These are phyloP conservation scores for Thraustochytrium sp. DNA, from an alignment of 352 stramenopile species.

Conservation along the genomic window DNA sequence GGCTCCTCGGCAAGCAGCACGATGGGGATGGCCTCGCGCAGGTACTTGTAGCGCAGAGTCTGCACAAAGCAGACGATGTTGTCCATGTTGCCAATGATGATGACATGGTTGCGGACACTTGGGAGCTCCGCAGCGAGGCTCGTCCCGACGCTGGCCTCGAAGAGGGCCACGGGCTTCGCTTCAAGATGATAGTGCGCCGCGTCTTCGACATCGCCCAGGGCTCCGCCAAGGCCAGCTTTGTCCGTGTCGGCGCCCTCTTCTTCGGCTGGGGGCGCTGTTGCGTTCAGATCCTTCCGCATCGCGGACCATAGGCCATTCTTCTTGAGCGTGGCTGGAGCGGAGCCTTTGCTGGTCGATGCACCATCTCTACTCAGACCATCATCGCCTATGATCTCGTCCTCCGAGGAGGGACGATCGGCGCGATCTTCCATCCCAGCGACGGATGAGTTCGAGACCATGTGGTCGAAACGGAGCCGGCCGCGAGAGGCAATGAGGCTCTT, in stretches of 20 bases:
- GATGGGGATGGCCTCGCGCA: not conserved
- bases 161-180: not conserved
- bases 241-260: no score
- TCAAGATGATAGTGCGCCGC: not conserved
- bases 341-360: not conserved
- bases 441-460: not conserved
- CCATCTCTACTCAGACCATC: not conserved
- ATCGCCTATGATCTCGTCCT: not conserved
- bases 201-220: not conserved
- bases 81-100: not conserved
- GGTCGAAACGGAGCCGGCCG: not conserved
- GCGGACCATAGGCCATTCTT: not conserved
- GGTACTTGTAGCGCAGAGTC: constrained; percentile 13
- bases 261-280: not conserved
- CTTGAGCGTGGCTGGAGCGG: not conserved
- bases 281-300: not conserved
- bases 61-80: constrained; percentile 24
- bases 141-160: not conserved
- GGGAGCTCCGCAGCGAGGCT: not conserved
- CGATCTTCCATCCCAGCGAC: not conserved
- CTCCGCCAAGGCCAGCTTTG: no score
- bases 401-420: not conserved
- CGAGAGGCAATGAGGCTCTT: no score
- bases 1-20: not conserved
- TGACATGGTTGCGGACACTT: constrained; percentile 12